A percentile compares a stretch with the other conserved stretches of the same genome.
Evolutionary conservation across 1,284 basidiomycete genomes (phyloP).

Genomic region (Cryptococcus maquisensis): DNA sequence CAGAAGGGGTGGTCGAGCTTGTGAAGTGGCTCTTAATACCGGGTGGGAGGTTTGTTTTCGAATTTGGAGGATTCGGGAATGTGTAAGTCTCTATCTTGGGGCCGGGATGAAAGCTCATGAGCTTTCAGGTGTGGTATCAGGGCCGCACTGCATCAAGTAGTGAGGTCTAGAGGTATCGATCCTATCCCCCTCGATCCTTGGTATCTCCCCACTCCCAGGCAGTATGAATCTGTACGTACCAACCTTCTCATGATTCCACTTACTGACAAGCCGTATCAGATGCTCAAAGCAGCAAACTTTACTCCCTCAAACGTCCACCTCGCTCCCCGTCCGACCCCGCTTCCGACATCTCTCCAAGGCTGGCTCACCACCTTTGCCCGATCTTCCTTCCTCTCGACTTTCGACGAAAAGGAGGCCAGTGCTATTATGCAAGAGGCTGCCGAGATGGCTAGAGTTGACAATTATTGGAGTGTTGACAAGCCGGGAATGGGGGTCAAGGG

Average conservation of each 20-base stretch:
- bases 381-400: slow-evolving; percentile 55
- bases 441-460: slow-evolving; percentile 59
- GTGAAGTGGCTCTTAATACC: slow-evolving; percentile 60
- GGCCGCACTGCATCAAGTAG: slow-evolving; percentile 57
- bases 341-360: slow-evolving; percentile 59
- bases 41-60: slow-evolving; percentile 66
- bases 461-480: slow-evolving; percentile 39
- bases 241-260: not conserved
- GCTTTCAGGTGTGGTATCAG: slow-evolving; percentile 54
- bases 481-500: slow-evolving; percentile 23
- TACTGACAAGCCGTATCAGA: slow-evolving; percentile 44
- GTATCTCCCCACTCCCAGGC: slow-evolving; percentile 70
- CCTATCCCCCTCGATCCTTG: slow-evolving; percentile 65
- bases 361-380: slow-evolving; percentile 70
- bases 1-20: slow-evolving; percentile 60
- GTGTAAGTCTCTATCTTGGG: slow-evolving; percentile 17
- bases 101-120: not conserved
- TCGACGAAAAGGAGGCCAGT: slow-evolving; percentile 57
- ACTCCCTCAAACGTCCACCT: slow-evolving; percentile 58
- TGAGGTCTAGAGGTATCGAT: slow-evolving; percentile 58
- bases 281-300: slow-evolving; percentile 59
- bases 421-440: slow-evolving; percentile 64
- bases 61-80: slow-evolving; percentile 66
- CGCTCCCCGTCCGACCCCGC: slow-evolving; percentile 64
- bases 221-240: slow-evolving; percentile 58